A percentile compares a stretch with the other conserved stretches of the same genome.
Evolutionary conservation across 129 eudicot species (phyloP).

Genomic region (Artemisia tridentata): DNA sequence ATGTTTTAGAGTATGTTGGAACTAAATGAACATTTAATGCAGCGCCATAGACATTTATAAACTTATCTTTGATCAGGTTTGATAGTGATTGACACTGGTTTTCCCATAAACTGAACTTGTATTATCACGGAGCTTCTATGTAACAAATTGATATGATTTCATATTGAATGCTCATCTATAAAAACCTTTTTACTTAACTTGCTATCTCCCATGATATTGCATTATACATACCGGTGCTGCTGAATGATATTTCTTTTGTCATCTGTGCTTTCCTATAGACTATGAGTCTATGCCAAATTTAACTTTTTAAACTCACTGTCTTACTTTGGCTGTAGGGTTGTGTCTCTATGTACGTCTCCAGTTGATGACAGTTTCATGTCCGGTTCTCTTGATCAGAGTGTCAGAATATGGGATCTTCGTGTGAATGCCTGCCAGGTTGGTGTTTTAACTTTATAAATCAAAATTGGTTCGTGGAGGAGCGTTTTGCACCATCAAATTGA

Average conservation of each 20-base stretch:
- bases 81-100: neutral
- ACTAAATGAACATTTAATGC: neutral
- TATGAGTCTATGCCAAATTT: neutral
- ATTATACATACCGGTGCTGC: neutral
- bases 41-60: conserved; percentile 2
- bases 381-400: conserved; percentile 89
- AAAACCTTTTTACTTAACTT: neutral
- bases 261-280: neutral
- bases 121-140: conserved; percentile 1
- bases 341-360: conserved; percentile 94
- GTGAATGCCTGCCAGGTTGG: conserved; percentile 98
- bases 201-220: neutral
- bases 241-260: neutral
- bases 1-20: conserved; percentile 13
- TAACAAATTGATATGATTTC: conserved; percentile 5
- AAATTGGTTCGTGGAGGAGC: neutral
- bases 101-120: neutral
- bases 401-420: conserved; percentile 97
- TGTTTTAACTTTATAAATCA: conserved; percentile 12
- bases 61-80: neutral
- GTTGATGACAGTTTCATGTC: conserved; percentile 97
- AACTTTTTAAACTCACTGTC: neutral
- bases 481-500: neutral
- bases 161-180: neutral
- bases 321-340: conserved; percentile 59